These are phyloP conservation scores for Suillus alpinus DNA, from an alignment of 768 basidiomycete genomes.

Conservation along the genomic window DNA sequence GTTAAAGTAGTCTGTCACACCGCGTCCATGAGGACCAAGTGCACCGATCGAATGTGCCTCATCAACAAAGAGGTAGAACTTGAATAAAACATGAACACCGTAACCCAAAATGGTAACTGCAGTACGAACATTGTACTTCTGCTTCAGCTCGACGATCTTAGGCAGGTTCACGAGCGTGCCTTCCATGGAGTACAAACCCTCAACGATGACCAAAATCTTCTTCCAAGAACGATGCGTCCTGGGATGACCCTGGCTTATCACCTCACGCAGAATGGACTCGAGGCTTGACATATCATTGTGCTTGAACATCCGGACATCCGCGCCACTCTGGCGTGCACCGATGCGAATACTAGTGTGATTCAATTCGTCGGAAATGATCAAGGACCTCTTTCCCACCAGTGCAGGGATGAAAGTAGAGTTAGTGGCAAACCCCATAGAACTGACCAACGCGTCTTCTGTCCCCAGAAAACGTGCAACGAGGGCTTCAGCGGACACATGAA, in stretches of 20 bases:
- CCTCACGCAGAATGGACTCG: slow-evolving; percentile 80
- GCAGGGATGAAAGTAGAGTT: slow-evolving; percentile 94
- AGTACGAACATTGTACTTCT: slow-evolving; percentile 83
- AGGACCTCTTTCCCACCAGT: slow-evolving; percentile 82
- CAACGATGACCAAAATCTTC: slow-evolving; percentile 92
- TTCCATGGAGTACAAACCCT: slow-evolving; percentile 98
- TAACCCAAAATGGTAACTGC: neutral
- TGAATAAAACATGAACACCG: slow-evolving; percentile 3
- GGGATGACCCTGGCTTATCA: slow-evolving; percentile 95
- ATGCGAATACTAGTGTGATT: slow-evolving; percentile 96
- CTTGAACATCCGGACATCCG: slow-evolving; percentile 90
- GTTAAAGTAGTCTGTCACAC: slow-evolving; percentile 92
- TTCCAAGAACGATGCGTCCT: slow-evolving; percentile 98
- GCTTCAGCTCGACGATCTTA: slow-evolving; percentile 78
- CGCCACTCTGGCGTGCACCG: slow-evolving; percentile 86
- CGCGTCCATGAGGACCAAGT: slow-evolving; percentile 90
- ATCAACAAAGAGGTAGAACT: slow-evolving; percentile 97
- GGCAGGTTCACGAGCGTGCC: slow-evolving; percentile 91
- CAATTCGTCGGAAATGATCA: slow-evolving; percentile 95
- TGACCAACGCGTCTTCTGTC: slow-evolving; percentile 84
- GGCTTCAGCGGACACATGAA: slow-evolving; percentile 78
- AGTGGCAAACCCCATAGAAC: slow-evolving; percentile 96
- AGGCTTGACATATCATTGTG: slow-evolving; percentile 91
- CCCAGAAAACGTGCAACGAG: slow-evolving; percentile 90
- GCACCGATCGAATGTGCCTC: slow-evolving; percentile 98